Base-by-base conservation (phyloP, 495 filamentous ascomycete species). In the Cetradonia linearis region DNA sequence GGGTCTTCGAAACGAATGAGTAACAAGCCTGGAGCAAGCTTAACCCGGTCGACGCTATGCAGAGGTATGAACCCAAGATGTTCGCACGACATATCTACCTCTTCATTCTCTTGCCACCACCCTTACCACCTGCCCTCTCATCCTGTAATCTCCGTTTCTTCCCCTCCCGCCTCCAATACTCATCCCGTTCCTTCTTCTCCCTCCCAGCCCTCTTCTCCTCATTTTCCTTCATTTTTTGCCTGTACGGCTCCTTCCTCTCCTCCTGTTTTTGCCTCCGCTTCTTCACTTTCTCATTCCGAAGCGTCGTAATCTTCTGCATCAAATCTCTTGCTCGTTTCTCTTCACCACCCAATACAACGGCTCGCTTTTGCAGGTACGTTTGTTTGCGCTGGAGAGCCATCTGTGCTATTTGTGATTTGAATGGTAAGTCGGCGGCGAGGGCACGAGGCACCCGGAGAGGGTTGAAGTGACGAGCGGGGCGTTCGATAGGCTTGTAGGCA, bases 331-430 rank as follows among this genome's bases (percentile, higher is more conserved):
- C 90, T 71, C 84, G 83, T 75, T 86, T 88, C 78, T 98, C 93
- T 69, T 96, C 94, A 47, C 80, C 81, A 27, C 81, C 80, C 5
- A 89, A 71, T 59, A 96, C 87, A 31, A 96, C 90, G 2, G 91
- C 92, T 16, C 93, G 86, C 77, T 95, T 94, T 76, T 92, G 88
- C 79, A 94, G 76, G 68, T 98, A 98, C 23, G 93, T 95, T 71
- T 86, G 74, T 67, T 85, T 86, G 70, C 81, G 83, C 73, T 86
- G 88, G 42, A 83, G 78, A 71, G 85, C 85, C 80, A 86, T 95
- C 70, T 82, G 77, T 48, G 83, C 79, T 69, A 95, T 90, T 72
- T 98, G 94, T 13, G 87, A 91, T 70, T 91, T 92, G 81, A 87
- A 98, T 7, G 93, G 93, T 2, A 98, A 83, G 0, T 89, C 83